Percentiles rank a stretch among this genome's conserved stretches.
These are phyloP conservation scores for Picochlorum sp. DNA, from an alignment of 139 green algal species.

Conservation along the genomic window DNA sequence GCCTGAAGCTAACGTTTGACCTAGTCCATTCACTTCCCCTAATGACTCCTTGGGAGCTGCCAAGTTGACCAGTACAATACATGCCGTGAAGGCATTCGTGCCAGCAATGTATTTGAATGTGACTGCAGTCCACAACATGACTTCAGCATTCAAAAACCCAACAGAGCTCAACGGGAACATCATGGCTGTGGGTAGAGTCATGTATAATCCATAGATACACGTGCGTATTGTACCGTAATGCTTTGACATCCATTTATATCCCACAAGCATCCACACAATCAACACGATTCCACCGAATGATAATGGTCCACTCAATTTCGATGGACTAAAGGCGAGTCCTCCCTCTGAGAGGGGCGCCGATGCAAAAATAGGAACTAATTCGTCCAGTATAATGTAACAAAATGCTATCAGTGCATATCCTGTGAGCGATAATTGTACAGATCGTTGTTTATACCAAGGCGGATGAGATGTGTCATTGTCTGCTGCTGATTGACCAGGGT, in stretches of 20 bases:
- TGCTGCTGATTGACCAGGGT: neutral
- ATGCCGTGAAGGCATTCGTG: constrained; percentile 10
- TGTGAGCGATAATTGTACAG: constrained; percentile 32
- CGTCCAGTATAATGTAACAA: constrained; percentile 43
- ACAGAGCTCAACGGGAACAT: constrained; percentile 21
- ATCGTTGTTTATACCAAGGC: constrained; percentile 29
- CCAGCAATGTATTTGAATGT: neutral
- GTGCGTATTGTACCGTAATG: neutral
- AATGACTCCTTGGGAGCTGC: constrained; percentile 28
- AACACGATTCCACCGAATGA: constrained; percentile 42
- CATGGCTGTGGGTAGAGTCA: constrained; percentile 18
- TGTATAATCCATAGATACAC: constrained; percentile 22
- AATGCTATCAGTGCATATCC: constrained; percentile 48
- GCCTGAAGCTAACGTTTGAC: constrained; percentile 49
- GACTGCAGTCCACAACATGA: constrained; percentile 13
- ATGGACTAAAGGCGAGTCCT: constrained; percentile 39
- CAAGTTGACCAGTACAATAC: constrained; percentile 41
- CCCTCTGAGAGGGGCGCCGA: constrained; percentile 35
- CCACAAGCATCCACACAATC: constrained; percentile 31
- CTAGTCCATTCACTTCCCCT: constrained; percentile 56
- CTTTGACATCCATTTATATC: constrained; percentile 41
- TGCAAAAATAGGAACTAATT: constrained; percentile 60
- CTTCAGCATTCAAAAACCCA: neutral
- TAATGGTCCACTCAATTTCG: constrained; percentile 44
- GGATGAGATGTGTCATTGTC: neutral